phyloP scores from a whole-genome alignment of 306 rosid genomes.

The Prunus mongolica region DNA sequence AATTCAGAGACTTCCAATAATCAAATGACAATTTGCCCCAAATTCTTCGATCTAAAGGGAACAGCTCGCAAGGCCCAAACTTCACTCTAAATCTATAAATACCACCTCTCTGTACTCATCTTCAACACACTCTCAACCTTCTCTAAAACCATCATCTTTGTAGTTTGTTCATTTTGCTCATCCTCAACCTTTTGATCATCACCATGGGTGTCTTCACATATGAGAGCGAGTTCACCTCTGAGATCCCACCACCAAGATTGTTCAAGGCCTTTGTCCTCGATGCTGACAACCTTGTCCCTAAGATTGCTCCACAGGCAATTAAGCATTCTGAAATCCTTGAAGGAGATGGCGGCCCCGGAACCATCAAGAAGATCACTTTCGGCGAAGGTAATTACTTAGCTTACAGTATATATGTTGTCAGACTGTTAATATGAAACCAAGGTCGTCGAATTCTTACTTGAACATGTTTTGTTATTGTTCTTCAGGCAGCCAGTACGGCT shows the following conservation, averaged over 20 bases:
- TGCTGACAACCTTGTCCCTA: conserved; percentile 48
- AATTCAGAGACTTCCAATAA: background rate
- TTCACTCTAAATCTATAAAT: conserved; percentile 5
- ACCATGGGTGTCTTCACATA: conserved; percentile 44
- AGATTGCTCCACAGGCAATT: conserved; percentile 47
- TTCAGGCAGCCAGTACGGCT: conserved; percentile 30
- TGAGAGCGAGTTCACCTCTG: conserved; percentile 34
- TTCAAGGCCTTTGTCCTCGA: conserved; percentile 72
- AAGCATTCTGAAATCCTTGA: conserved; percentile 40
- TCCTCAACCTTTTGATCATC: background rate
- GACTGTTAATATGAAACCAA: background rate
- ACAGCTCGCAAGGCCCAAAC: background rate
- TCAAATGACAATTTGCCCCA: background rate
- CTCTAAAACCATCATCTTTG: background rate
- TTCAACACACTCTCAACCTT: conserved; percentile 5
- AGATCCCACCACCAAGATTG: conserved; percentile 33
- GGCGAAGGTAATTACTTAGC: conserved; percentile 27
- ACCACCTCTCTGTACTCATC: background rate
- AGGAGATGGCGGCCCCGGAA: conserved; percentile 72
- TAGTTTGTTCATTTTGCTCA: background rate
- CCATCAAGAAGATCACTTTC: conserved; percentile 51
- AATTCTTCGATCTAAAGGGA: background rate
- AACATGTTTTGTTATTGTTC: too few species aligned
- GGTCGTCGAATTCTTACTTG: background rate
- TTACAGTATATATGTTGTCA: background rate